Conservation (phyloP, 305 asterid species). For the Fraxinus ornus region DNA sequence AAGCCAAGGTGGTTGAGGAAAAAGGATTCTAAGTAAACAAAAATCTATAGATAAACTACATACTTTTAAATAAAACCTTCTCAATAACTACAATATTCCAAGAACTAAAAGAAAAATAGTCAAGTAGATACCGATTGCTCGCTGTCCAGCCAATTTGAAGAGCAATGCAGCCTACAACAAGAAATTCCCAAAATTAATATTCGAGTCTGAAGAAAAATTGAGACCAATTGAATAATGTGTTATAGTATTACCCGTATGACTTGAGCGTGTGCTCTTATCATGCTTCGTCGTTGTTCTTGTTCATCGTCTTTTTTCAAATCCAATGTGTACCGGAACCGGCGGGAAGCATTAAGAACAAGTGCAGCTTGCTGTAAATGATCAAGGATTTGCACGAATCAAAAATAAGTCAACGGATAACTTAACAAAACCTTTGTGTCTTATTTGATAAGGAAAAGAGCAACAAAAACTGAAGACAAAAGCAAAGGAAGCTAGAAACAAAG, state of each 20-base stretch:
- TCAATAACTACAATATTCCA: background rate
- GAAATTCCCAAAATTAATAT: conserved; percentile 22
- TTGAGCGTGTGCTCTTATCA: conserved; percentile 97
- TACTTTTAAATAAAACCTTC: background rate
- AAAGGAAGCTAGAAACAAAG: background rate
- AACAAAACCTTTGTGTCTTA: background rate
- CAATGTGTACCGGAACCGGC: conserved; percentile 85
- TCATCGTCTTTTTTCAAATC: conserved; percentile 78
- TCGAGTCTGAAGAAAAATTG: background rate
- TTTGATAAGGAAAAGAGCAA: background rate
- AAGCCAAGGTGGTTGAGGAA: conserved; percentile 18
- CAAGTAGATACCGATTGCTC: conserved; percentile 66
- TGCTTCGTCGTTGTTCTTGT: conserved; percentile 61
- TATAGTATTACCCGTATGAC: conserved; percentile 71
- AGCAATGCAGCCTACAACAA: conserved; percentile 82
- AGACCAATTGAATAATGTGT: conserved; percentile 1
- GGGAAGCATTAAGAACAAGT: conserved; percentile 90
- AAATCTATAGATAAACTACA: background rate
- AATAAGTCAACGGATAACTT: background rate
- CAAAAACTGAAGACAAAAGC: background rate
- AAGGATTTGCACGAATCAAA: background rate
- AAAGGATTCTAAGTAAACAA: background rate
- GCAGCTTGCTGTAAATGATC: conserved; percentile 75
- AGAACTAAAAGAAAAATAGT: conserved; percentile 12
- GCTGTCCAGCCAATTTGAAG: conserved; percentile 89